Evolutionary conservation across 2,329 filamentous ascomycete species (phyloP).

Genomic region (Colletotrichum karsti): DNA sequence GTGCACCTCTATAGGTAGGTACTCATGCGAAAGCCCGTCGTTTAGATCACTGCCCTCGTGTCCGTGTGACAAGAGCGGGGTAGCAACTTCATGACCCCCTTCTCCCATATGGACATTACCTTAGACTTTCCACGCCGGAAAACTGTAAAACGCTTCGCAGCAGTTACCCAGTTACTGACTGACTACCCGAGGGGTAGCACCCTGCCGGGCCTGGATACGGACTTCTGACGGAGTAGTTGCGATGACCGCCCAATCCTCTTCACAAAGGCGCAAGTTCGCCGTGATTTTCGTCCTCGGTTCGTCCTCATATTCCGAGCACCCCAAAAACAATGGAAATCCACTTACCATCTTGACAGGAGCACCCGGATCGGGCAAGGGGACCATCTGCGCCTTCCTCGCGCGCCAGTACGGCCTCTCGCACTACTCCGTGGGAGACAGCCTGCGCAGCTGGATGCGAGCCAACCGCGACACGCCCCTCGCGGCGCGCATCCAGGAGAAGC

Average conservation of each 20-base stretch:
- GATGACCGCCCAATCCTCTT: background rate
- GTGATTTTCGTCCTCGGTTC: constrained; percentile 9
- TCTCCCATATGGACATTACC: too few relatives aligned
- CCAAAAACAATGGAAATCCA: background rate
- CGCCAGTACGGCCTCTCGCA: background rate
- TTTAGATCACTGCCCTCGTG: too few relatives aligned
- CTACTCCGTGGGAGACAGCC: background rate
- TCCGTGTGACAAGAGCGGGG: too few relatives aligned
- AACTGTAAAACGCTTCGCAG: too few relatives aligned
- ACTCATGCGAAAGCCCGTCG: too few relatives aligned
- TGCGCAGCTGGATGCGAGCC: background rate
- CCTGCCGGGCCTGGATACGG: background rate
- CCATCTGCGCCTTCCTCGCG: constrained; percentile 4
- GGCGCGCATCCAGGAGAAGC: constrained; percentile 1
- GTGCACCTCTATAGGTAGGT: too few relatives aligned
- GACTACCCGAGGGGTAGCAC: background rate
- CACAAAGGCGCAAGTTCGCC: background rate
- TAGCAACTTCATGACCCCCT: too few relatives aligned
- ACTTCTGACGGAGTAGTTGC: background rate
- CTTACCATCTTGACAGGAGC: background rate
- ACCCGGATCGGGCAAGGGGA: constrained; percentile 5
- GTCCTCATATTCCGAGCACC: background rate
- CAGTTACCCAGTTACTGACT: too few relatives aligned
- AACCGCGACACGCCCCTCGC: background rate
- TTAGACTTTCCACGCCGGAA: too few relatives aligned